Evolutionary conservation across 768 basidiomycete species (phyloP), one percentile per base, ranked within the genome.

Genomic region (Mycena epipterygia): DNA sequence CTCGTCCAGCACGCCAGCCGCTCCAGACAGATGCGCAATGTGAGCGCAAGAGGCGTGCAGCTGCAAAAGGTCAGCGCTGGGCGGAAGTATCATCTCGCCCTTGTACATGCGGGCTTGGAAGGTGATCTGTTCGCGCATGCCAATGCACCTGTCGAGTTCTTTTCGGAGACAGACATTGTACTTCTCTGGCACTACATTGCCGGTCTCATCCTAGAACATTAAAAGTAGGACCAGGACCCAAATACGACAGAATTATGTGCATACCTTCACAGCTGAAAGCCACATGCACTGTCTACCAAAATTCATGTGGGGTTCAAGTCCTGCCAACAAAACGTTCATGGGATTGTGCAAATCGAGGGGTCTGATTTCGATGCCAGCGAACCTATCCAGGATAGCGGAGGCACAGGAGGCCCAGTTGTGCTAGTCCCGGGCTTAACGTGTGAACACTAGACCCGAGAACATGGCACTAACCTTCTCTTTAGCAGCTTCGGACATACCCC

Each of bases 41-140:
- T 46, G 4, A 8, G 59, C 59, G n/a, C 59, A 61, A 14, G 59
- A 30, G 1, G 59, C 59, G 35, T 61, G 59, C 59, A 61, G 44
- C 12, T 0, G 32, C 19, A 61, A 30, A n/a, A 61, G 49, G 44
- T 23, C 44, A 5, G 59, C 9, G 21, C 59, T 61, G 30, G 59
- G 59, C 3, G 59, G 59, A 1, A 8, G 14, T 1, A 61, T 16
- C 17, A 32, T 33, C 59, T 61, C 25, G 5, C 55, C 55, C 5
- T 57, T 23, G 19, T 39, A 29, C 13, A 23, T 17, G 25, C 55
- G 37, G 25, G 32, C 4, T 16, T 25, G 25, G 29, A 57, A 57
- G 14, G 30, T 37, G 17, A 57, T 35, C 3, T 35, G 55, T 6
- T 8, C 21, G 25, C 13, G 21, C 3, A 57, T 23, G 32, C 29